phyloP scores from a whole-genome alignment of 225 moss, liverwort and hornwort genomes.

The Polytrichum formosum region DNA sequence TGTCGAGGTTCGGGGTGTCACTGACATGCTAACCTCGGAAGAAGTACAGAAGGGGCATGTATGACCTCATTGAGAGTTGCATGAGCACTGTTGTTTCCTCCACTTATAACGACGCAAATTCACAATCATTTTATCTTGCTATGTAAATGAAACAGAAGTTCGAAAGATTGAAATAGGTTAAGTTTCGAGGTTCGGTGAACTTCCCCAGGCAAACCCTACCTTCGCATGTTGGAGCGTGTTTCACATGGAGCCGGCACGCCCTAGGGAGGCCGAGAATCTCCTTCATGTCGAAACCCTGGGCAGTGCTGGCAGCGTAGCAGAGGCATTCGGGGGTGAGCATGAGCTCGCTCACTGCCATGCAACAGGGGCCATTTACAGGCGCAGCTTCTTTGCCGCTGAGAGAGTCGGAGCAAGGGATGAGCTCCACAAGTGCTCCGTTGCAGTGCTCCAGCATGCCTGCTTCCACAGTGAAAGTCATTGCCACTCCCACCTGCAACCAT shows the following conservation, averaged over 20 bases:
- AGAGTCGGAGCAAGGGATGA: slow-evolving; percentile 30
- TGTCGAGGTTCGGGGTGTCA: neutral
- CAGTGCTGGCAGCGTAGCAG: slow-evolving; percentile 43
- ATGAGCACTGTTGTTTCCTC: too few relatives aligned
- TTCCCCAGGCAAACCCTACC: slow-evolving; percentile 9
- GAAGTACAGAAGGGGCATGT: neutral
- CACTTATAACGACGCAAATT: too few relatives aligned
- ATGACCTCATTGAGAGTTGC: neutral
- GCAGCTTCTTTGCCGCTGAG: slow-evolving; percentile 27
- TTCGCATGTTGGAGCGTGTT: slow-evolving; percentile 34
- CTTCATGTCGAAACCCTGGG: slow-evolving; percentile 38
- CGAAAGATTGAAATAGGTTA: too few relatives aligned
- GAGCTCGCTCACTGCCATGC: slow-evolving; percentile 54
- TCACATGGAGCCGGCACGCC: slow-evolving; percentile 26
- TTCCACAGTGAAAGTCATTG: slow-evolving; percentile 9
- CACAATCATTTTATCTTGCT: too few relatives aligned
- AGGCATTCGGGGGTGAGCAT: slow-evolving; percentile 49
- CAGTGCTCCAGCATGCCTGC: slow-evolving; percentile 29
- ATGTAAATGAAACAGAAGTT: too few relatives aligned
- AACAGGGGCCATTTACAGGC: slow-evolving; percentile 31
- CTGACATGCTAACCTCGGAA: neutral
- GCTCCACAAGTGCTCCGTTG: slow-evolving; percentile 34
- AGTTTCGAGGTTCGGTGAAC: too few relatives aligned
- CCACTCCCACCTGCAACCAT: slow-evolving; percentile 6
- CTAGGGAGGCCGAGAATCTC: slow-evolving; percentile 32